Evolutionary conservation across 2,329 filamentous ascomycete species (phyloP).

Genomic region (Stylonectria norvegica): DNA sequence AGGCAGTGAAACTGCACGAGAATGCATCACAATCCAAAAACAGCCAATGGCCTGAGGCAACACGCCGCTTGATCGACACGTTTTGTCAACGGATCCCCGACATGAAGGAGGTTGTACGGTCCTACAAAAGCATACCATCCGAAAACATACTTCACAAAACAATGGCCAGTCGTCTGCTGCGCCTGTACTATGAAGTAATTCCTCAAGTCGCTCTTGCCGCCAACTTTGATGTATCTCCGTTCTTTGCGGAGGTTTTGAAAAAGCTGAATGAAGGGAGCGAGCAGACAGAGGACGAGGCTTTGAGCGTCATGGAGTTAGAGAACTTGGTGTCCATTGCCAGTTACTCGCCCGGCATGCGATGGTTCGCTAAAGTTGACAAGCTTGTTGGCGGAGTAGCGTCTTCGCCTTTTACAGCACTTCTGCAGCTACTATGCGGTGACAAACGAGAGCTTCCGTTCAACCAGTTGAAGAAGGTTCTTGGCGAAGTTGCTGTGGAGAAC

Average conservation of each 20-base stretch:
- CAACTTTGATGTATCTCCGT: constrained; percentile 82
- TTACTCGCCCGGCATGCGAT: constrained; percentile 79
- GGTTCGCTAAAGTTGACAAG: constrained; percentile 74
- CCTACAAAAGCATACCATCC: constrained; percentile 66
- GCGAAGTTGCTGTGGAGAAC: constrained; percentile 60
- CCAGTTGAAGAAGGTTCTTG: constrained; percentile 54
- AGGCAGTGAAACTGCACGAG: constrained; percentile 59
- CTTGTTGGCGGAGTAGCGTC: constrained; percentile 41
- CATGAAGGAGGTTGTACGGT: constrained; percentile 74
- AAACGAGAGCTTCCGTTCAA: constrained; percentile 31
- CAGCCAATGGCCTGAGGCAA: constrained; percentile 65
- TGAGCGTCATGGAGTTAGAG: constrained; percentile 71
- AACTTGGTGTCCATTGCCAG: constrained; percentile 78
- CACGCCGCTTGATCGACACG: constrained; percentile 63
- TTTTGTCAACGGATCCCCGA: constrained; percentile 77
- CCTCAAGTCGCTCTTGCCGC: constrained; percentile 77
- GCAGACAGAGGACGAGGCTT: constrained; percentile 46
- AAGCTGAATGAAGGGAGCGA: constrained; percentile 54
- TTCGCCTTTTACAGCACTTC: constrained; percentile 69
- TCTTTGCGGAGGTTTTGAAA: constrained; percentile 66
- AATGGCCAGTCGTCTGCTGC: constrained; percentile 71
- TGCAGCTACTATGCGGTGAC: constrained; percentile 44
- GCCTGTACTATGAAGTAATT: constrained; percentile 79
- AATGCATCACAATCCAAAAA: constrained; percentile 37
- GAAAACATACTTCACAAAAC: constrained; percentile 74